Conservation (phyloP, 2,329 filamentous ascomycete species). For the Aspergillus awamori region DNA sequence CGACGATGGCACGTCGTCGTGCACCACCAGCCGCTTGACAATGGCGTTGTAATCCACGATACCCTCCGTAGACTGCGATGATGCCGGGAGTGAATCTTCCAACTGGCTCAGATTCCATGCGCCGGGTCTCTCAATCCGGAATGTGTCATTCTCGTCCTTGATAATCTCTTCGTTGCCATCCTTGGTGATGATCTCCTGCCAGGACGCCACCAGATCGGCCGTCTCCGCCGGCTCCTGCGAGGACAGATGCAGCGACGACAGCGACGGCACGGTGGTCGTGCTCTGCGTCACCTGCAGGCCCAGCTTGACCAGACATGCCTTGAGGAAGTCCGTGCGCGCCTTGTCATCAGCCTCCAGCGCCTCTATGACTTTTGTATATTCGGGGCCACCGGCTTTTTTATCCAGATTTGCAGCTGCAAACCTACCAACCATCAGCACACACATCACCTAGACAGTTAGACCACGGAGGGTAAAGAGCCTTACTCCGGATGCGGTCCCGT, state of each 20-base stretch:
- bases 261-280: slow-evolving; percentile 69
- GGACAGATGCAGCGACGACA: slow-evolving; percentile 82
- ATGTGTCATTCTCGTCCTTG: slow-evolving; percentile 79
- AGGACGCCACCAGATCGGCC: slow-evolving; percentile 66
- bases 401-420: slow-evolving; percentile 81
- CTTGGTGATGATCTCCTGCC: slow-evolving; percentile 66
- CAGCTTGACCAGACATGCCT: slow-evolving; percentile 76
- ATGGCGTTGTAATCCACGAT: slow-evolving; percentile 75
- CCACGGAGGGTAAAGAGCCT: slow-evolving; percentile 32
- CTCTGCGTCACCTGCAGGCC: slow-evolving; percentile 77
- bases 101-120: slow-evolving; percentile 62
- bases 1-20: slow-evolving; percentile 69
- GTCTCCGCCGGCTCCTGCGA: slow-evolving; percentile 66
- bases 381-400: slow-evolving; percentile 65
- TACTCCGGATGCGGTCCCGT: slow-evolving; percentile 94
- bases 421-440: slow-evolving; percentile 49
- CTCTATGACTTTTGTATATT: slow-evolving; percentile 71
- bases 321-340: slow-evolving; percentile 72
- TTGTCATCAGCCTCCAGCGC: slow-evolving; percentile 70
- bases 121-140: slow-evolving; percentile 72
- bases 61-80: slow-evolving; percentile 53
- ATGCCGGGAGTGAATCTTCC: slow-evolving; percentile 54
- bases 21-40: slow-evolving; percentile 72
- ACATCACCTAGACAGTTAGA: neutral
- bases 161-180: slow-evolving; percentile 72